Conservation (phyloP, 192 early-diverging fungal genomes). For the Geranomyces michiganensis region DNA sequence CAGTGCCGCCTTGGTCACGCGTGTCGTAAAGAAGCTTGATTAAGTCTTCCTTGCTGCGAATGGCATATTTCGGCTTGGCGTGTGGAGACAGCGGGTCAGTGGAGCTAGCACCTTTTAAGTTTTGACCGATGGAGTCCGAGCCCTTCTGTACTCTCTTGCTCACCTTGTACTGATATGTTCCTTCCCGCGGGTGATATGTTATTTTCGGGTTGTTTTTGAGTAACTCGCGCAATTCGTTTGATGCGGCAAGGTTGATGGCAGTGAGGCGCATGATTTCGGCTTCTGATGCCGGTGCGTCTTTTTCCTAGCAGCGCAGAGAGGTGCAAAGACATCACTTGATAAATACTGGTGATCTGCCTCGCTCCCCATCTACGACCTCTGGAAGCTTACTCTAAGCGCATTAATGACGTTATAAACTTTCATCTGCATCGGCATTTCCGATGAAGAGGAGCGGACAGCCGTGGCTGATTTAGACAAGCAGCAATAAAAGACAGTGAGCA, state of each 20-base stretch:
- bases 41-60: constrained; percentile 30
- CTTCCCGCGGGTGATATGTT: constrained; percentile 19
- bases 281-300: constrained; percentile 14
- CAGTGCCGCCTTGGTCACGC: constrained; percentile 19
- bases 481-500: background rate
- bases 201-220: constrained; percentile 32
- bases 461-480: background rate
- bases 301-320: constrained; percentile 21
- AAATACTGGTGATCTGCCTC: too few species aligned
- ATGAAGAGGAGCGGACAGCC: background rate
- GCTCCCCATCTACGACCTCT: background rate
- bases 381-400: constrained; percentile 19
- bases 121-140: too few species aligned
- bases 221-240: constrained; percentile 12
- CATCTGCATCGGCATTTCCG: constrained; percentile 24
- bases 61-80: constrained; percentile 34
- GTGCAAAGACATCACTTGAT: background rate
- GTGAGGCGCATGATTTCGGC: constrained; percentile 26
- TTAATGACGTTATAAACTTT: constrained; percentile 35
- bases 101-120: background rate
- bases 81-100: background rate
- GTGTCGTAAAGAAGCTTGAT: constrained; percentile 12
- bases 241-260: constrained; percentile 17
- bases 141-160: background rate
- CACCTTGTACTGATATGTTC: constrained; percentile 32